phyloP scores from a whole-genome alignment of 352 stramenopile genomes.

The Phytophthora tentaculata region DNA sequence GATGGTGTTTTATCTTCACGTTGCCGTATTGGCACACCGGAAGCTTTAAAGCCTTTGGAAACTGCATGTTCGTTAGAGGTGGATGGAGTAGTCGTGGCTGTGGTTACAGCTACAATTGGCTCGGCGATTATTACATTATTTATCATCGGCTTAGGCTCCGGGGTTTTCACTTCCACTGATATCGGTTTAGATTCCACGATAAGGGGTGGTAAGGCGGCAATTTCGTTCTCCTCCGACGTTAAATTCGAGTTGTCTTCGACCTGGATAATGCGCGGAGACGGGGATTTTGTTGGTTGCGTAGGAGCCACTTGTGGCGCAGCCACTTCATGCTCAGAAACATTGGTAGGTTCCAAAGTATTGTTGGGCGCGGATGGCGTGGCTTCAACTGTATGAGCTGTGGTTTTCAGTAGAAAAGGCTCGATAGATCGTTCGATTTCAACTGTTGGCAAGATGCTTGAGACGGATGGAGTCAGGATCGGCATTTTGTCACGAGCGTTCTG shows the following conservation, averaged over 20 bases:
- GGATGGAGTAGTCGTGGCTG: background rate
- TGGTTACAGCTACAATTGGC: background rate
- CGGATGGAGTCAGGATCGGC: conserved; percentile 6
- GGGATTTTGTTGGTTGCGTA: background rate
- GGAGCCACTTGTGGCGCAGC: background rate
- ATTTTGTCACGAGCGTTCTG: background rate
- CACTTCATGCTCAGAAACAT: background rate
- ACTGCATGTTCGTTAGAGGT: conserved; percentile 1
- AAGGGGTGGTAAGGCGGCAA: background rate
- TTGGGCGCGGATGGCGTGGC: background rate
- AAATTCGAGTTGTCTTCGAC: background rate
- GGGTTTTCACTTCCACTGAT: background rate
- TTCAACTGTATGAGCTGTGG: background rate
- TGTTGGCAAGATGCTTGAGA: conserved; percentile 29
- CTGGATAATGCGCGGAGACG: background rate
- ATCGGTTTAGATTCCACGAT: background rate
- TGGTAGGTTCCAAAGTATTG: background rate
- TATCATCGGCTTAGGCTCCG: background rate
- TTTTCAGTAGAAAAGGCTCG: conserved; percentile 23
- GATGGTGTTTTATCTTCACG: conserved; percentile 4
- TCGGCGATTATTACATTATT: background rate
- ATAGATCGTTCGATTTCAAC: conserved; percentile 25
- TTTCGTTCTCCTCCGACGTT: background rate
- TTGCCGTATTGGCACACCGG: conserved; percentile 3
- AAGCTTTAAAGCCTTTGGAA: conserved; percentile 4